Evolutionary conservation across 139 green algal species (phyloP), one percentile per base, ranked within the genome.

Genomic region (Auxenochlorella pyrenoidosa): DNA sequence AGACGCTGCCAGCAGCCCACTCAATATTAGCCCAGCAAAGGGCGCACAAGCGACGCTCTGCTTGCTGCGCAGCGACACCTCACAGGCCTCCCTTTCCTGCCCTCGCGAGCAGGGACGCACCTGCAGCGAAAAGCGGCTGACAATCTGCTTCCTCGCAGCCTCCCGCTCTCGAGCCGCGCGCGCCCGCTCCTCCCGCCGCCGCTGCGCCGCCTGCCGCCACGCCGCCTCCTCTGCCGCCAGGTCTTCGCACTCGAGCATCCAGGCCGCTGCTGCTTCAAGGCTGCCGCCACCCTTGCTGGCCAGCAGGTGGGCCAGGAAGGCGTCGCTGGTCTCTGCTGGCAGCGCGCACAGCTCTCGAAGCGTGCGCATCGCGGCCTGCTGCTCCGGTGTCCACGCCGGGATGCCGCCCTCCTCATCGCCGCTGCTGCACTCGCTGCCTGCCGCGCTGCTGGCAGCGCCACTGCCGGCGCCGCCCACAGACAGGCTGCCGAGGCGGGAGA

Each of bases 181-280:
- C n/a, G 26, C 38, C 68, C 44, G 68, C 71, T 81, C 47, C 47
- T 71, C 83, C 47, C 77, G 47, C 28, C 38, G 34, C 51, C 36
- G 34, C 51, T 28, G 24, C 38, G 4, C 28, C 28, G 47, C 47
- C 16, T 30, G 6, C 51, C 71, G 63, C 77, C 77, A 86, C 6
- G 66, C 68, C 44, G 28, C 63, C 77, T 89, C 65, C n/a, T 43
- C 76, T 40, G n/a, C 71, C 28, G 76, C 40, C 47, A 88, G 83
- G 73, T 94, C 88, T 4, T 90, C 90, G 83, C 91, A 91, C 26
- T 83, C 51, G 43, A 94, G 59, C 32, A 94, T 59, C 80, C 80
- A 85, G 38, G 80, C 41, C 0, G 80, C 80, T 0, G 80, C 80
- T 40, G 44, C 80, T 63, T 78, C 19, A n/a, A 79, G 19, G 47